Evolutionary conservation across 2,329 filamentous ascomycete genomes (phyloP).

Genomic region (Pseudocercospora macadamiae): DNA sequence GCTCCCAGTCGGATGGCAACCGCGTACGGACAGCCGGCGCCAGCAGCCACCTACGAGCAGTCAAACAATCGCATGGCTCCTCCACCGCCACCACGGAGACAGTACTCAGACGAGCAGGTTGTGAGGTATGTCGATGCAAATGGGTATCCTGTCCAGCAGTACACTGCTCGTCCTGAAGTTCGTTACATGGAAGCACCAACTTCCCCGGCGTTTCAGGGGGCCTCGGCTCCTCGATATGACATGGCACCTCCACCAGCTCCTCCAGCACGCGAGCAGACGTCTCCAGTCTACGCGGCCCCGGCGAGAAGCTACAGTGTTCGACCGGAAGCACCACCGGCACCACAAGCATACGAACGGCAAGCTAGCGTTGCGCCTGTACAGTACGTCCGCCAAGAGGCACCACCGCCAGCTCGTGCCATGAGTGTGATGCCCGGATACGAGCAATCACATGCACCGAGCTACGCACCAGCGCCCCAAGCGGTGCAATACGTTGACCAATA

Average conservation of each 20-base stretch:
- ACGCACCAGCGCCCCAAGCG: conserved; percentile 22
- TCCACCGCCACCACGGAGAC: conserved; percentile 30
- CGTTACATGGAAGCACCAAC: conserved; percentile 32
- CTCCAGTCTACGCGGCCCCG: conserved; percentile 29
- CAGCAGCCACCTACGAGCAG: conserved; percentile 45
- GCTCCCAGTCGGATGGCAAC: conserved; percentile 52
- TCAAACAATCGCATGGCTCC: conserved; percentile 36
- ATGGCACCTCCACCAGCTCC: conserved; percentile 26
- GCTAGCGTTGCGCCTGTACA: conserved; percentile 48
- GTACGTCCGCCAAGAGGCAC: conserved; percentile 35
- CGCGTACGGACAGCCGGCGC: conserved; percentile 25
- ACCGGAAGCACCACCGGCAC: conserved; percentile 58
- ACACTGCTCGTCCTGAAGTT: conserved; percentile 25
- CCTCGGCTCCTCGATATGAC: conserved; percentile 22
- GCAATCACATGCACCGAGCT: conserved; percentile 23
- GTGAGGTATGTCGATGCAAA: conserved; percentile 35
- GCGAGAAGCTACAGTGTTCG: conserved; percentile 38
- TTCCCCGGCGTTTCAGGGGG: conserved; percentile 33
- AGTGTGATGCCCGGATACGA: conserved; percentile 45
- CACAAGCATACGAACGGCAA: conserved; percentile 39
- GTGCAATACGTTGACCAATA: conserved; percentile 48
- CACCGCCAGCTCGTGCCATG: conserved; percentile 37
- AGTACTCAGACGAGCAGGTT: conserved; percentile 27
- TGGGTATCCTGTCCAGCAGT: conserved; percentile 30
- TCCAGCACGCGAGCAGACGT: conserved; percentile 41